These are phyloP conservation scores for Phascolomyces articulosus DNA, from an alignment of 371 early-diverging fungal genomes.

Conservation along the genomic window DNA sequence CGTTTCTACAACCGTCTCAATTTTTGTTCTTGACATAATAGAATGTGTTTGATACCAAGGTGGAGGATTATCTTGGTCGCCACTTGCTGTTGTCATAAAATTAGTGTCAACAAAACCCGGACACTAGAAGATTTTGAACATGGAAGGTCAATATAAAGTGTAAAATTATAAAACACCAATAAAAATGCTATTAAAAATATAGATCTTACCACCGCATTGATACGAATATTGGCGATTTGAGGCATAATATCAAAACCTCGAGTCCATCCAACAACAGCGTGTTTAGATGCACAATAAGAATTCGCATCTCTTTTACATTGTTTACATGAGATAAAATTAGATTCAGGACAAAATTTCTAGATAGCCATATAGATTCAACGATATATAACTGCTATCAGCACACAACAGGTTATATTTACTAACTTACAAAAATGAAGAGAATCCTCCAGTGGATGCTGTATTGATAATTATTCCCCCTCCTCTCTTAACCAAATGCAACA, in stretches of 20 bases:
- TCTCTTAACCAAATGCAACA: conserved; percentile 40
- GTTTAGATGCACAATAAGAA: conserved; percentile 25
- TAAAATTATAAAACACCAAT: not conserved
- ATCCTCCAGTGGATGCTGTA: conserved; percentile 28
- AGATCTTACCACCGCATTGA: conserved; percentile 25
- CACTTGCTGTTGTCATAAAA: not conserved
- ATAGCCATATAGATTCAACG: no score
- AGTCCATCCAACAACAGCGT: conserved; percentile 31
- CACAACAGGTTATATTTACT: not conserved
- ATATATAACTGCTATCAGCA: no score
- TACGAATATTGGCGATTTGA: conserved; percentile 36
- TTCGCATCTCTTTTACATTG: not conserved
- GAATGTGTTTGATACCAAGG: no score
- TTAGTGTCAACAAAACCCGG: not conserved
- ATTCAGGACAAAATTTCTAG: no score
- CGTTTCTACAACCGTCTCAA: conserved; percentile 53
- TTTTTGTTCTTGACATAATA: conserved; percentile 29
- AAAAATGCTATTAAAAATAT: not conserved
- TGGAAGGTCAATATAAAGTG: not conserved
- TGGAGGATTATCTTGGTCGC: no score
- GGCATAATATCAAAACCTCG: conserved; percentile 21
- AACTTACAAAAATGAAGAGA: not conserved
- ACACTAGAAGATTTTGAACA: not conserved
- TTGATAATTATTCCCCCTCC: conserved; percentile 56
- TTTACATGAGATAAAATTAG: not conserved